Evolutionary conservation across 306 rosid species (phyloP), one percentile per base, ranked within the genome.

Genomic region (Amphicarpaea edgeworthii): DNA sequence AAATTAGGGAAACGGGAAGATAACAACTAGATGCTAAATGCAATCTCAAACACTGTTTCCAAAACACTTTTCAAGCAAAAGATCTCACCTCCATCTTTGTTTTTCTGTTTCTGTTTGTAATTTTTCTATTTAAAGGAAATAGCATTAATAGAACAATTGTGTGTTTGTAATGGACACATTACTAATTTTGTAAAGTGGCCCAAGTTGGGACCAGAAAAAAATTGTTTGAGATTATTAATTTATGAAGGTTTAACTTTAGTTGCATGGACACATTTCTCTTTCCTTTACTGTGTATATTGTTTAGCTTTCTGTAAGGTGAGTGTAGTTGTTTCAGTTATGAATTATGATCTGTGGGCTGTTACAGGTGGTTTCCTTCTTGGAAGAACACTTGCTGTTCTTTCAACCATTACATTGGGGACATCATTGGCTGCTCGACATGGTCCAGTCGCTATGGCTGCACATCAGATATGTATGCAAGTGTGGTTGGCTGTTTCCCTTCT

Each of bases 401-500:
- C 89, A 14, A 95, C 99, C 73, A 76, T 90, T 76, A 92, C 99
- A 74, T 60, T 95, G 85, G 99, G 96, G 54, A 95, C 99, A 72
- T 86, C 96, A 79, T 85, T 95, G 97, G 99, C 96, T 80, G 96
- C 97, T 65, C 93, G 93, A 62, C 92, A 90, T 85, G 99, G 99
- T 75, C 97, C 99, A 4, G 93, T 89, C 46, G 97, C 96, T 64
- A 90, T 95, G 99, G 99, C 99, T 83, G 97, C 96, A 78, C 97
- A 95, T 90, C 99, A 95, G 86, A 90, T 95, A 86, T 95, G 96
- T 16, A 78, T 95, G 86, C 99, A 95, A 88, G 97, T 95, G 12
- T 95, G 99, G 99, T 80, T 92, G 84, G 97, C 99, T 6, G 97
- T 95, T 58, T 95, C 99, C 37, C 99, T 92, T 75, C 96, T 95